A percentile compares a stretch with the other conserved stretches of the same genome.
phyloP scores from a whole-genome alignment of 1,139 yeast genomes.

The Martiniozyma asiatica region DNA sequence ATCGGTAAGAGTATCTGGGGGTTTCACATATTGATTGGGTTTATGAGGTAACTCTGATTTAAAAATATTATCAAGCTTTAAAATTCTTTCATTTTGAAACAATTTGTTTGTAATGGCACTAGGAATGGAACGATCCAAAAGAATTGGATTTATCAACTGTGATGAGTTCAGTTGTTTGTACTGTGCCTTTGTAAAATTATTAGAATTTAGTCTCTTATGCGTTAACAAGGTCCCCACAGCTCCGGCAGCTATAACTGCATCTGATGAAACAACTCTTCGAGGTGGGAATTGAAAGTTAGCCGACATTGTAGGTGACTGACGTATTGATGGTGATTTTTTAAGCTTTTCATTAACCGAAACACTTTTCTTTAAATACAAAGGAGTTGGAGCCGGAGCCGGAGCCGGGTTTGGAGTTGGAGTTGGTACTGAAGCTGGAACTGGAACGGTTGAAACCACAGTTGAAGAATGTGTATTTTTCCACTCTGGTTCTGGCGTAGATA shows the following conservation, averaged over 20 bases:
- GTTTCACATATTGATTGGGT: slow-evolving; percentile 15
- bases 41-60: slow-evolving; percentile 25
- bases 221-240: slow-evolving; percentile 22
- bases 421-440: neutral
- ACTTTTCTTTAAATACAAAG: too few species aligned
- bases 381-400: neutral
- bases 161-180: slow-evolving; percentile 15
- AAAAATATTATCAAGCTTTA: slow-evolving; percentile 29
- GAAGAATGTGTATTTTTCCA: neutral
- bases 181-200: slow-evolving; percentile 12
- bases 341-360: too few species aligned
- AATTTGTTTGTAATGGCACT: slow-evolving; percentile 19
- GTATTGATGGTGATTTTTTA: neutral
- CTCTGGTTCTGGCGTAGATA: neutral
- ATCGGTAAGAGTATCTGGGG: slow-evolving; percentile 25
- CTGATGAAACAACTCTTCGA: slow-evolving; percentile 12
- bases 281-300: too few species aligned
- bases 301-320: neutral
- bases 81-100: slow-evolving; percentile 23
- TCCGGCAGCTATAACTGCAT: slow-evolving; percentile 24
- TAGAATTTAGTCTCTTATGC: slow-evolving; percentile 18
- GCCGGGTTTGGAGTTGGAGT: slow-evolving; percentile 3
- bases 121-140: slow-evolving; percentile 21
- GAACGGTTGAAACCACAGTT: neutral
- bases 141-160: slow-evolving; percentile 21